These are phyloP conservation scores for Cucurbita moschata DNA, from an alignment of 306 rosid species.

Conservation along the genomic window DNA sequence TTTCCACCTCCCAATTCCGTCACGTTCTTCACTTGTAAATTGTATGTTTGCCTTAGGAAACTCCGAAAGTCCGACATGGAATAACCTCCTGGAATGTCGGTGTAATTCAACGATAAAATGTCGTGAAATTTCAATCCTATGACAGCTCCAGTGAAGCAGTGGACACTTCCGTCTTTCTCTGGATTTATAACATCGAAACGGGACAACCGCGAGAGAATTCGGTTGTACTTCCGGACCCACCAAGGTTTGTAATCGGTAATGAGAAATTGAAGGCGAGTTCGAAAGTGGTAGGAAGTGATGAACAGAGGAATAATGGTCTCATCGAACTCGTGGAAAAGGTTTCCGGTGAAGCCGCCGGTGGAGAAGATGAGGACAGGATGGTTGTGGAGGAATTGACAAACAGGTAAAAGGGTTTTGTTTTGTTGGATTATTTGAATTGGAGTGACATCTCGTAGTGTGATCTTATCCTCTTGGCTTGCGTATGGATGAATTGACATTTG, in stretches of 20 bases:
- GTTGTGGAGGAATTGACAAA: slow-evolving; percentile 12
- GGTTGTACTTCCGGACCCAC: slow-evolving; percentile 20
- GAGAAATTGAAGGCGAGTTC: slow-evolving; percentile 12
- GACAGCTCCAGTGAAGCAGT: slow-evolving; percentile 20
- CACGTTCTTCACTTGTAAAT: slow-evolving; percentile 3
- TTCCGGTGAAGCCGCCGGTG: slow-evolving; percentile 23
- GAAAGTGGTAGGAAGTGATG: slow-evolving; percentile 18
- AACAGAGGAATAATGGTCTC: slow-evolving; percentile 22
- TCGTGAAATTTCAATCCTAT: slow-evolving; percentile 20
- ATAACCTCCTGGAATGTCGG: slow-evolving; percentile 22
- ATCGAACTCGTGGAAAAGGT: slow-evolving; percentile 23
- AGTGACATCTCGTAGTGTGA: slow-evolving; percentile 8
- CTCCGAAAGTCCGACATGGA: slow-evolving; percentile 17
- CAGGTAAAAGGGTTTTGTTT: slow-evolving; percentile 4
- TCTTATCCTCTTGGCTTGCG: slow-evolving; percentile 16
- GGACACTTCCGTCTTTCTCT: slow-evolving; percentile 6
- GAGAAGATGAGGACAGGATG: slow-evolving; percentile 20
- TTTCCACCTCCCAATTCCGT: background rate
- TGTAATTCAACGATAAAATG: slow-evolving; percentile 13
- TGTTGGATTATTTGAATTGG: slow-evolving; percentile 1
- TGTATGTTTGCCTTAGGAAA: slow-evolving; percentile 15
- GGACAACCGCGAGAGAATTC: slow-evolving; percentile 17
- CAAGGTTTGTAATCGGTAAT: slow-evolving; percentile 13
- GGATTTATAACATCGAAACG: slow-evolving; percentile 13
- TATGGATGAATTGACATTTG: slow-evolving; percentile 16